Evolutionary conservation across 2,329 filamentous ascomycete genomes (phyloP), one percentile per base, ranked within the genome.

Genomic region (Gyromitra esculenta): DNA sequence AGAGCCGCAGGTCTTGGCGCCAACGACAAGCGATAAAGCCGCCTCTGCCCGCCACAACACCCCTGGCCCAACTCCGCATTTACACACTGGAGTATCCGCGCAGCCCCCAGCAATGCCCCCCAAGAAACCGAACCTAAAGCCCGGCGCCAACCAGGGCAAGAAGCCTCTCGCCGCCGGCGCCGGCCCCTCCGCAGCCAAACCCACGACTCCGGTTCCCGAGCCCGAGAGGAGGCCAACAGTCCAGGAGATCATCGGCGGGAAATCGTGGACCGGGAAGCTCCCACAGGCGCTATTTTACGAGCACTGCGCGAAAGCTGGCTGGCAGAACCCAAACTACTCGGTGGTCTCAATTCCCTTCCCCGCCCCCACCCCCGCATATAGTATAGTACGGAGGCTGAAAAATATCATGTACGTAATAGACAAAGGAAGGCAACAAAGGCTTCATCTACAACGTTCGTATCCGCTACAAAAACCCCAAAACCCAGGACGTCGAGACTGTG

Each of bases 241-340:
- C 57, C 91, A 91, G 83, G 93, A 96, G 80, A 86, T 99, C 79
- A 97, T 99, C 82, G 96, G 94, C 54, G 96, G 96, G 63, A 90
- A 93, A 75, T 97, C 94, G 80, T 99, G 96, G 96, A 99, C 96
- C 0, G 96, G 96, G 52, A 99, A 99, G 83, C 86, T 99, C 41
- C 96, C 96, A 0, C 92, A 97, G 79, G 97, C 71, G 13, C 18
- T 81, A 39, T 79, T 81, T 73, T 78, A 80, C 45, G 96, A 98
- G 86, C 92, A 97, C 84, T 97, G 94, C 81, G 94, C 97, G 85
- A 96, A 95, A 84, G 92, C 97, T 83, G 93, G 93, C 82, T 99
- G 96, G 96, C 92, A 93, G 79, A 95, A 91, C 82, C 95, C 95
- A 1, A 94, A 97, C 79, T 99, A 97, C 83, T 91, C 91, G 79